Conservation (phyloP, 768 basidiomycete species). For the Pleurotus salmoneostramineus region DNA sequence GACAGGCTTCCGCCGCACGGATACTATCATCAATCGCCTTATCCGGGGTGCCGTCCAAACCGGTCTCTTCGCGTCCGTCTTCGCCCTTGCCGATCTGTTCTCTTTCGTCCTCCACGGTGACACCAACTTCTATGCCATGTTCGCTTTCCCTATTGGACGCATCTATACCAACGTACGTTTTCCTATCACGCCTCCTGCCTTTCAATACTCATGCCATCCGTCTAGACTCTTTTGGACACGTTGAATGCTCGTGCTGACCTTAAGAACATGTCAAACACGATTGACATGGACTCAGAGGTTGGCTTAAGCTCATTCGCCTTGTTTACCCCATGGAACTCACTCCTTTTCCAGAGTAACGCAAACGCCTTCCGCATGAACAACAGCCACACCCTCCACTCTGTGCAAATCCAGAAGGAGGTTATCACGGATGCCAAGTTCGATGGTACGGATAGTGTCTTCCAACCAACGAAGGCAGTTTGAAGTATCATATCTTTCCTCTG, state of each 20-base stretch:
- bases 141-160: conserved; percentile 31
- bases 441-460: conserved; percentile 7
- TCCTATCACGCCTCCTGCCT: not conserved
- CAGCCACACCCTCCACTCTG: conserved; percentile 18
- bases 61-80: conserved; percentile 46
- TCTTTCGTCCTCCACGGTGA: conserved; percentile 19
- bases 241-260: conserved; percentile 34
- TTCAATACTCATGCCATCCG: not conserved
- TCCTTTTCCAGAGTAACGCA: conserved; percentile 10
- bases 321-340: not conserved
- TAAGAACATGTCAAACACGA: conserved; percentile 19
- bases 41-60: conserved; percentile 55
- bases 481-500: not conserved
- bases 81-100: conserved; percentile 48
- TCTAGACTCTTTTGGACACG: conserved; percentile 40
- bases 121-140: conserved; percentile 28
- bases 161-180: conserved; percentile 42
- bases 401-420: conserved; percentile 26
- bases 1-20: conserved; percentile 49
- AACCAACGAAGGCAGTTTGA: not conserved
- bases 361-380: conserved; percentile 24
- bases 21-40: conserved; percentile 48
- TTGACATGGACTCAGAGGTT: conserved; percentile 26
- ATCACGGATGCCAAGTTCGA: conserved; percentile 21
- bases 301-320: not conserved